Conservation (phyloP, 2,329 filamentous ascomycete genomes). For the Aspergillus novofumigatus region DNA sequence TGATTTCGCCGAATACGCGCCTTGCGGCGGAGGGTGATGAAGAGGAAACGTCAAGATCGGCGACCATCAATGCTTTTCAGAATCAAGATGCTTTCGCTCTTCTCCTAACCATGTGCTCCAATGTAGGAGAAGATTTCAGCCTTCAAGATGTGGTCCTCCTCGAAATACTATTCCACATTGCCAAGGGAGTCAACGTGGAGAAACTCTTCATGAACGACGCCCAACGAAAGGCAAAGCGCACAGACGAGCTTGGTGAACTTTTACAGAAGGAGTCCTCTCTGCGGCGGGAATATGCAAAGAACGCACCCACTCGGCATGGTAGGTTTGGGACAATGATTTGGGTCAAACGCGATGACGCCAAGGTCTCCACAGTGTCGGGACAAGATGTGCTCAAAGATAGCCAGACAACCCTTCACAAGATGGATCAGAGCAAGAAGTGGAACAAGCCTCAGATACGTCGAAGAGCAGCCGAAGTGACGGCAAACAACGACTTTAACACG, state of each 20-base stretch:
- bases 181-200: conserved; percentile 81
- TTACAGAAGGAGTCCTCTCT: conserved; percentile 82
- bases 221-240: conserved; percentile 64
- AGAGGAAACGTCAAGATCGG: conserved; percentile 79
- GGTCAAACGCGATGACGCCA: conserved; percentile 82
- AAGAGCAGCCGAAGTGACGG: conserved; percentile 58
- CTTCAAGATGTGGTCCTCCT: conserved; percentile 84
- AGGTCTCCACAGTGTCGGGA: conserved; percentile 80
- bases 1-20: conserved; percentile 71
- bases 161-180: conserved; percentile 85
- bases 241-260: conserved; percentile 67
- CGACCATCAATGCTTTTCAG: conserved; percentile 83
- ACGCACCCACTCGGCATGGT: conserved; percentile 81
- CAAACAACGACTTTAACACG: conserved; percentile 68
- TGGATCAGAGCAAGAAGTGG: conserved; percentile 88
- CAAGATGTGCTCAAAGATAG: conserved; percentile 77
- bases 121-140: conserved; percentile 89
- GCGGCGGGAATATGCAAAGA: conserved; percentile 69
- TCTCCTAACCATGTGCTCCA: conserved; percentile 80
- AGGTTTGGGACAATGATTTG: conserved; percentile 97
- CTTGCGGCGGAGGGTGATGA: conserved; percentile 82
- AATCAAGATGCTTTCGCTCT: conserved; percentile 86
- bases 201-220: conserved; percentile 81
- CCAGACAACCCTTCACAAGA: conserved; percentile 71
- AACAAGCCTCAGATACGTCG: conserved; percentile 67